Base-by-base conservation (phyloP, 192 early-diverging fungal species). In the Backusella australiensis region DNA sequence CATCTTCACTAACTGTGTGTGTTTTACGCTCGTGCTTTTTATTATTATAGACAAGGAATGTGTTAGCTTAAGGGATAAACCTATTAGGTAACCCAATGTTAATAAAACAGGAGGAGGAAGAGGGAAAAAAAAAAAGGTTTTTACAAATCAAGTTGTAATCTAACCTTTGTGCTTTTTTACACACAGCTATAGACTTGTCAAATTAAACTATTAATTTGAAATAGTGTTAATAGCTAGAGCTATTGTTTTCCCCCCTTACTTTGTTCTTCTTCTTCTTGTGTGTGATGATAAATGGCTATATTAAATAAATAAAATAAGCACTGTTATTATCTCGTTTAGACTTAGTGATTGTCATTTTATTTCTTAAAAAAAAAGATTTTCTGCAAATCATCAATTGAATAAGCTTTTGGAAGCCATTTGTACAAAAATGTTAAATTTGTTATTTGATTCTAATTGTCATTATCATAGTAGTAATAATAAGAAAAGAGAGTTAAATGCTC, bases 1-100 rank as follows among this genome's bases (percentile, higher is more conserved):
- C 56, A 63, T 29, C 26, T 29, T 29, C 11, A 26, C 56, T 29
- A 63, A 32, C 12, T 26, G 21, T 23, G 39, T 69, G 19, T 69
- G 68, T 49, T 49, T 49, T 49, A 49, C 68, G 68, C 68, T 69
- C 68, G 68, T 69, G 68, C 68, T 69, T 69, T 38, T 69, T 36
- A 69, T 63, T 26, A 14, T 63, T 69, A 69, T 69, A 39, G 17
- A 35, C 68, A 35, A 69, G 68, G 68, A 69, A 69, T 69, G 68
- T 69, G 68, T 67, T 67, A 35, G 35, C 19, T 9, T 38, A 69
- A 23, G 68, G 68, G 38, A 69, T 23, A 69, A 8, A 41, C 17
- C 19, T 41, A 38, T 39, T 39, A 63, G 56, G 56, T 63, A 63
- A 63, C 41, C 35, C 14, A 21, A 63, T 3, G 8, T 2, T 29